phyloP scores from a whole-genome alignment of 176 grass and related monocot genomes.

The Tuctoria greenei region DNA sequence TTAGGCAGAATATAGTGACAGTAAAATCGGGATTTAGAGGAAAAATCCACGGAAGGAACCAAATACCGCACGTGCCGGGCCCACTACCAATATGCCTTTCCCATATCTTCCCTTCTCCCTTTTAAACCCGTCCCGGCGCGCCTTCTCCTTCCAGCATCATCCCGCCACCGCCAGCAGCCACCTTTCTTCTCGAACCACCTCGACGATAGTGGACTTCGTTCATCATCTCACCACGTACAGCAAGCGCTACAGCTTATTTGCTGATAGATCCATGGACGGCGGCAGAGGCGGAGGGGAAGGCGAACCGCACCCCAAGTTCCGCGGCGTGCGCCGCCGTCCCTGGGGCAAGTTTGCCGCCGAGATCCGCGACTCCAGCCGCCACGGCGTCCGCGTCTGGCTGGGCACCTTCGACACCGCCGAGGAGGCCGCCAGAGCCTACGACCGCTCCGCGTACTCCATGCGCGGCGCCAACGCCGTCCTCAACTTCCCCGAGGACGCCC shows the following conservation, averaged over 20 bases:
- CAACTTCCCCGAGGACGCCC: conserved; percentile 74
- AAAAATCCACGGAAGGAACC: not conserved
- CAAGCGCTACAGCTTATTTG: too few relatives aligned
- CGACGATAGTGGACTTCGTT: too few relatives aligned
- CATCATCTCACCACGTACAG: too few relatives aligned
- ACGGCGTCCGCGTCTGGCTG: conserved; percentile 72
- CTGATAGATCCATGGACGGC: conserved; percentile 30
- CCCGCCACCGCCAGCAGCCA: not conserved
- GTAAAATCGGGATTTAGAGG: not conserved
- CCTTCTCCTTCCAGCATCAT: not conserved
- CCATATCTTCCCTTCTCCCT: not conserved
- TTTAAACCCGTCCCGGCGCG: conserved; percentile 13
- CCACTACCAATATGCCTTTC: conserved; percentile 27
- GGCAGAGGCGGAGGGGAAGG: conserved; percentile 32
- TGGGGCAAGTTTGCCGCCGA: conserved; percentile 92
- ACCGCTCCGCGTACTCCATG: conserved; percentile 78
- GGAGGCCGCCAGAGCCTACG: conserved; percentile 75
- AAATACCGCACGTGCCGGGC: conserved; percentile 24
- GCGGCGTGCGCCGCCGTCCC: conserved; percentile 59
- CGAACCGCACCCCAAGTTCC: conserved; percentile 55
- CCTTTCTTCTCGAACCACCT: too few relatives aligned
- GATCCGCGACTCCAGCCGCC: conserved; percentile 80
- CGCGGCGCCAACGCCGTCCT: conserved; percentile 68
- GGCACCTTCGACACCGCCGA: conserved; percentile 86
- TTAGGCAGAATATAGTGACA: not conserved